A percentile compares a stretch with the other conserved stretches of the same genome.
These are phyloP conservation scores for Phytophthora europaea DNA, from an alignment of 352 stramenopile species.

Conservation along the genomic window DNA sequence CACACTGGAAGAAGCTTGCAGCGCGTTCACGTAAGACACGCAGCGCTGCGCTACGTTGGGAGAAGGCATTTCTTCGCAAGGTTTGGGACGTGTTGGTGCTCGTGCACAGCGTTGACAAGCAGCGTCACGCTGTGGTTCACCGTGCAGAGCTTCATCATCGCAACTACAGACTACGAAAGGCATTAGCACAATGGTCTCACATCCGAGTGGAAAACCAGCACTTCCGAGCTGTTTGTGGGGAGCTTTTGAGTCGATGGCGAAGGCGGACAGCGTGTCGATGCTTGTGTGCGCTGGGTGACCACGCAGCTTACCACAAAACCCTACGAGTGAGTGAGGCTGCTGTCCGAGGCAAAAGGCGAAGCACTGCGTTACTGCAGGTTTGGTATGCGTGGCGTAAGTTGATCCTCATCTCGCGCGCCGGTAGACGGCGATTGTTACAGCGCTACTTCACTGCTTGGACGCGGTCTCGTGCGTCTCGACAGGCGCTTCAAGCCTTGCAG, in stretches of 20 bases:
- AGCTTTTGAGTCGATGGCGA: slow-evolving; percentile 47
- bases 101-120: slow-evolving; percentile 12
- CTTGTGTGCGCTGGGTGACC: slow-evolving; percentile 32
- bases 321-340: slow-evolving; percentile 8
- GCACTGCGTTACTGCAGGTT: slow-evolving; percentile 14
- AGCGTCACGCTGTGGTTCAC: background rate
- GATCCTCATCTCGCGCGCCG: slow-evolving; percentile 36
- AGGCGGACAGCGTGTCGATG: slow-evolving; percentile 51
- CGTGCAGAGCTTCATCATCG: slow-evolving; percentile 26
- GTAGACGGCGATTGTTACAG: slow-evolving; percentile 27
- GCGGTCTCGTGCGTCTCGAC: slow-evolving; percentile 15
- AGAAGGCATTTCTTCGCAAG: slow-evolving; percentile 29
- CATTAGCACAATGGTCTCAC: slow-evolving; percentile 29
- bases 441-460: slow-evolving; percentile 38
- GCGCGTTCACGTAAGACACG: slow-evolving; percentile 15
- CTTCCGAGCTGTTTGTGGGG: slow-evolving; percentile 31
- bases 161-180: slow-evolving; percentile 1
- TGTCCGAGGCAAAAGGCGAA: slow-evolving; percentile 15
- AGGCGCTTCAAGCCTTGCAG: slow-evolving; percentile 30
- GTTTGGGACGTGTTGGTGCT: slow-evolving; percentile 38
- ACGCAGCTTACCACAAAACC: slow-evolving; percentile 13
- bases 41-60: slow-evolving; percentile 24
- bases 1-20: slow-evolving; percentile 36
- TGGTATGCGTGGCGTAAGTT: slow-evolving; percentile 57
- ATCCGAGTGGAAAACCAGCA: slow-evolving; percentile 16